phyloP scores from a whole-genome alignment of 345 rosid genomes.

The Cardamine resedifolia region DNA sequence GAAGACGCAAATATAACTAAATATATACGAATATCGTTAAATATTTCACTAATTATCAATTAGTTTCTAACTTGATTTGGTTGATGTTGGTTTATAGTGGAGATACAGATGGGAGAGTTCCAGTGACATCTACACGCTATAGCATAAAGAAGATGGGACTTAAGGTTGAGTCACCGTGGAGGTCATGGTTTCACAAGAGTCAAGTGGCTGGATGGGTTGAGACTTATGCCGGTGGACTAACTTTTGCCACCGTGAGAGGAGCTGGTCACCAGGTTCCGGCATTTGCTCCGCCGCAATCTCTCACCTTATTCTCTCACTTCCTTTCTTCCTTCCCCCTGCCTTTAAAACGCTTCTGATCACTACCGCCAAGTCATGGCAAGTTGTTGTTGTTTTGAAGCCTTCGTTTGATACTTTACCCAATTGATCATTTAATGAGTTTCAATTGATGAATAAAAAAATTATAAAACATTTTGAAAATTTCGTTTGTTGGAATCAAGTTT shows the following conservation, averaged over 20 bases:
- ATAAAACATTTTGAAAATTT: neutral
- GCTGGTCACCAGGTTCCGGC: constrained; percentile 76
- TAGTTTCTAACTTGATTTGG: neutral
- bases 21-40: neutral
- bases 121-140: constrained; percentile 75
- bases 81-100: constrained; percentile 47
- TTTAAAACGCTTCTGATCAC: constrained; percentile 38
- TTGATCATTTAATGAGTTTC: constrained; percentile 9
- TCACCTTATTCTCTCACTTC: constrained; percentile 59
- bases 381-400: neutral
- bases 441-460: constrained; percentile 10
- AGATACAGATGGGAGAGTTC: constrained; percentile 84
- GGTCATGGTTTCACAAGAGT: constrained; percentile 66
- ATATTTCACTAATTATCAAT: neutral
- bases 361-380: neutral
- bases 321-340: constrained; percentile 45
- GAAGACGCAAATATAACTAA: neutral
- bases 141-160: constrained; percentile 56
- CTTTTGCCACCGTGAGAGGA: constrained; percentile 63
- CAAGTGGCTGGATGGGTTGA: constrained; percentile 84
- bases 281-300: constrained; percentile 57
- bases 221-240: constrained; percentile 54
- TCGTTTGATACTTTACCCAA: constrained; percentile 4
- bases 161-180: constrained; percentile 53
- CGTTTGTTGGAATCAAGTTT: neutral